Conservation (phyloP, 306 rosid genomes). For the Cicer judaicum region DNA sequence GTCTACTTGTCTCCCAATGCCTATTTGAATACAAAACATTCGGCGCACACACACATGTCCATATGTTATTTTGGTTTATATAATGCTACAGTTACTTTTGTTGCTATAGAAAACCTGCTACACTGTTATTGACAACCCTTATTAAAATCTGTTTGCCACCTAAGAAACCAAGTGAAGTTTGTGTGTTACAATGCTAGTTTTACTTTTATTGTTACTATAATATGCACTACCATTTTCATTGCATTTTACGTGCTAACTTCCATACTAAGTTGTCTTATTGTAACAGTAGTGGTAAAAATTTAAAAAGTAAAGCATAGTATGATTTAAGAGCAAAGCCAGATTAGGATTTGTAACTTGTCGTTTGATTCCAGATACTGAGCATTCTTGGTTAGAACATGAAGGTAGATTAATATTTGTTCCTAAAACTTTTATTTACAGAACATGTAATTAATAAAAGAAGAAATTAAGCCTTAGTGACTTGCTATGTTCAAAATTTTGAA, state of each 20-base stretch:
- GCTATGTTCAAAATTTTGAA: not conserved
- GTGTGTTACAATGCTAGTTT: not conserved
- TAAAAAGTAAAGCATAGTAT: not conserved
- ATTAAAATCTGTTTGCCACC: not conserved
- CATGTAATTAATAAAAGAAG: not conserved
- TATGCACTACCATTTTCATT: not conserved
- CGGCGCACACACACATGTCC: no score
- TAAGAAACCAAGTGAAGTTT: not conserved
- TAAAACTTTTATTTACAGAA: not conserved
- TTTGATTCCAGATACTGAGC: not conserved
- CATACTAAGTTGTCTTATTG: not conserved
- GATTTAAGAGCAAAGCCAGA: slow-evolving; percentile 1
- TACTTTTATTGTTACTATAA: no score
- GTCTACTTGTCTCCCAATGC: slow-evolving; percentile 7
- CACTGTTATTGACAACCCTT: no score
- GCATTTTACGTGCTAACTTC: not conserved
- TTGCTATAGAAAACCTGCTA: no score
- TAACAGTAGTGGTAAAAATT: slow-evolving; percentile 5
- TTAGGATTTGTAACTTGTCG: slow-evolving; percentile 24
- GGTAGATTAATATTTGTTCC: not conserved
- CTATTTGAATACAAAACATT: not conserved
- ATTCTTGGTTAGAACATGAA: slow-evolving; percentile 17
- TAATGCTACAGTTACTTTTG: no score
- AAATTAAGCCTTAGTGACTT: not conserved
- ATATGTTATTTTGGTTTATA: no score